phyloP scores from a whole-genome alignment of 2,329 filamentous ascomycete genomes.

The Tolypocladium ophioglossoides region DNA sequence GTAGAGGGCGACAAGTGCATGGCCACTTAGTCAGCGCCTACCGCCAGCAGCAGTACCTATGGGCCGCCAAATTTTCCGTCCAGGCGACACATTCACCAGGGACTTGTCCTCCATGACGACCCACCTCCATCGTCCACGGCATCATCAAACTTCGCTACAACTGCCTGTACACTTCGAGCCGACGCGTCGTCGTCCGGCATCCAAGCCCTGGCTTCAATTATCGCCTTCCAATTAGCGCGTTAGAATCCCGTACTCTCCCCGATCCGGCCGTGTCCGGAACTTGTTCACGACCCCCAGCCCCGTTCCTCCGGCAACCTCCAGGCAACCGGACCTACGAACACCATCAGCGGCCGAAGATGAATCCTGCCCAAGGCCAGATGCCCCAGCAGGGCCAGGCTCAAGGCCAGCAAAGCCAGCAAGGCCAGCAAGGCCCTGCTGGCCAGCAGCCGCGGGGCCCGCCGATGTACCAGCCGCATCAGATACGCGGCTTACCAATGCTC shows the following conservation, averaged over 20 bases:
- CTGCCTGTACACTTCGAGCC: not conserved
- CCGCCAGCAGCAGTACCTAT: not conserved
- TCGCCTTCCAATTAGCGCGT: not conserved
- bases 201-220: not conserved
- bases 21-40: not conserved
- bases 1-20: not conserved
- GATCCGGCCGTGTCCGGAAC: not conserved
- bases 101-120: not conserved
- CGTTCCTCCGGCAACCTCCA: not conserved
- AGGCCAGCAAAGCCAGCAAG: constrained; percentile 14
- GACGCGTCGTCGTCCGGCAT: not conserved
- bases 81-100: not conserved
- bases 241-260: not conserved
- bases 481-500: constrained; percentile 38
- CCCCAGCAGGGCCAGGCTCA: constrained; percentile 13
- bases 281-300: not conserved
- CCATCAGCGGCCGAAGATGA: constrained; percentile 9
- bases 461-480: constrained; percentile 41
- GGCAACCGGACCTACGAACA: not conserved
- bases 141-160: not conserved
- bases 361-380: constrained; percentile 12
- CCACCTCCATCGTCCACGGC: not conserved
- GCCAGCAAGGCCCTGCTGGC: constrained; percentile 12
- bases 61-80: not conserved
- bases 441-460: constrained; percentile 19